Percentiles rank a stretch among this genome's conserved stretches.
Evolutionary conservation across 169 alveolate species (phyloP).

Genomic region (Neospora caninum): DNA sequence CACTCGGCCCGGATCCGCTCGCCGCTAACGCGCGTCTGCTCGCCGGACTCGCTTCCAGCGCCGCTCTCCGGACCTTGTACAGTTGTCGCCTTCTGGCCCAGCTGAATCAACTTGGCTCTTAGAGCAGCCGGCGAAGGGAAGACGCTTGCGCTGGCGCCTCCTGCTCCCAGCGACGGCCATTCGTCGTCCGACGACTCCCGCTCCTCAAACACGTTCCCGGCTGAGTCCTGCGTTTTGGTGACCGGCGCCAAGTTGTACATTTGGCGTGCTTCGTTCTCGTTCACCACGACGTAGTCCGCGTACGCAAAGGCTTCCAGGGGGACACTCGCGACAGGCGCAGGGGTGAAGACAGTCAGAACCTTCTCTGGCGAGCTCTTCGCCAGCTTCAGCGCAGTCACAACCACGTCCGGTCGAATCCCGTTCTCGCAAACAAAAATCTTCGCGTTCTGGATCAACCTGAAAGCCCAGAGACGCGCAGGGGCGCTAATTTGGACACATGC

Average conservation of each 20-base stretch:
- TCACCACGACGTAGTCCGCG: conserved; percentile 61
- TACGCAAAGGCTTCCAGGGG: conserved; percentile 63
- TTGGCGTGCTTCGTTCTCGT: conserved; percentile 56
- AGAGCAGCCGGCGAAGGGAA: no score
- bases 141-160: neutral
- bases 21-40: no score
- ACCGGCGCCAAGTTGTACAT: conserved; percentile 19
- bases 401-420: conserved; percentile 52
- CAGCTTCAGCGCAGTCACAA: conserved; percentile 60
- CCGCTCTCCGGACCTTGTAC: no score
- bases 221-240: neutral
- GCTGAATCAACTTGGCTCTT: no score
- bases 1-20: neutral
- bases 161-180: neutral
- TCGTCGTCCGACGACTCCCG: neutral
- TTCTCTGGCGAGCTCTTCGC: conserved; percentile 55
- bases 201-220: conserved; percentile 26
- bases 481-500: no score
- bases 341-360: conserved; percentile 65
- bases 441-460: conserved; percentile 56
- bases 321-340: conserved; percentile 66
- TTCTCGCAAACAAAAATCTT: conserved; percentile 66
- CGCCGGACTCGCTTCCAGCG: no score
- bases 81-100: no score
- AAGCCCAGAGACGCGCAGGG: conserved; percentile 2